phyloP scores from a whole-genome alignment of 441 rosid species.

The Euphorbia neoarborescens region DNA sequence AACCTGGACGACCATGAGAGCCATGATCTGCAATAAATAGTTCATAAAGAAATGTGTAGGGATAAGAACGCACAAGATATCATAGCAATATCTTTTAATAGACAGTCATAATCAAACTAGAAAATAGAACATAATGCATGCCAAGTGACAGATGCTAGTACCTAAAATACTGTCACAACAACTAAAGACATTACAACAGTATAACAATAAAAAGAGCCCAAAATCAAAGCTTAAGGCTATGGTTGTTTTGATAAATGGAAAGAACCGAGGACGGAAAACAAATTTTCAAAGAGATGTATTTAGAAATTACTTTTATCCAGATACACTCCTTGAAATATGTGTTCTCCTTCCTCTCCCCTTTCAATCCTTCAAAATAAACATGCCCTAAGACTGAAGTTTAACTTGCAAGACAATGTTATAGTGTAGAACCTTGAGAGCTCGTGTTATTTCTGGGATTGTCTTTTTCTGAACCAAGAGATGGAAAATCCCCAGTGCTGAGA shows the following conservation, averaged over 20 bases:
- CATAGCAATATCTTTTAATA: neutral
- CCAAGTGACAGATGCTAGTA: neutral
- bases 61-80: neutral
- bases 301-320: no score
- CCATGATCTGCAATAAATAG: slow-evolving; percentile 45
- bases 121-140: neutral
- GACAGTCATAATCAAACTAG: neutral
- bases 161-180: neutral
- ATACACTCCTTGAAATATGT: no score
- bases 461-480: slow-evolving; percentile 80
- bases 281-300: no score
- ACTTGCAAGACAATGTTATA: slow-evolving; percentile 10
- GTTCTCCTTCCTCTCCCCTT: no score
- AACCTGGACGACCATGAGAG: slow-evolving; percentile 43
- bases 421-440: slow-evolving; percentile 54
- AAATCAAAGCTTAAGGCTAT: slow-evolving; percentile 18
- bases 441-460: slow-evolving; percentile 45
- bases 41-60: slow-evolving; percentile 13
- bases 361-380: no score
- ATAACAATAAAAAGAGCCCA: slow-evolving; percentile 7
- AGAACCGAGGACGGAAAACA: no score
- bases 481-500: slow-evolving; percentile 86
- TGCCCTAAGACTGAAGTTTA: slow-evolving; percentile 3
- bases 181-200: neutral
- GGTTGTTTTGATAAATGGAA: no score